These are phyloP conservation scores for Prunella vulgaris DNA, from an alignment of 257 asterid species.

Conservation along the genomic window DNA sequence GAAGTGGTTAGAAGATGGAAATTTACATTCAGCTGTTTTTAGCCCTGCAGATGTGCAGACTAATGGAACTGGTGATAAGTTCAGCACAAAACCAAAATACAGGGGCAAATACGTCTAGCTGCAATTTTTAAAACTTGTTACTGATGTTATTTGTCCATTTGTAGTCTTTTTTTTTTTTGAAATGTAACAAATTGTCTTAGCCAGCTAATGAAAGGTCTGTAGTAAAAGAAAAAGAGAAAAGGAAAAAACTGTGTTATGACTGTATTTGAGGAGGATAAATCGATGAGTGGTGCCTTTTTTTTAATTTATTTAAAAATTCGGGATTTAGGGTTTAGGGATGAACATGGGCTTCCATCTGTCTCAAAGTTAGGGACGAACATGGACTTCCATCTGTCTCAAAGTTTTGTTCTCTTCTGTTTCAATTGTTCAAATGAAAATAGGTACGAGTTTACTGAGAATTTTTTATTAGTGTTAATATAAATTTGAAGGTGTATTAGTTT, in stretches of 20 bases:
- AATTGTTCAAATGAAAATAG: too few relatives aligned
- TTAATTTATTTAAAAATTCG: too few relatives aligned
- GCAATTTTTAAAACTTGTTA: not conserved
- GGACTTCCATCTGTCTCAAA: too few relatives aligned
- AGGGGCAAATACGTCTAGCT: constrained; percentile 95
- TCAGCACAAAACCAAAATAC: constrained; percentile 65
- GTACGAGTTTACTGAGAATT: too few relatives aligned
- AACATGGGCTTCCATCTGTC: not conserved
- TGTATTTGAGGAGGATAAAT: not conserved
- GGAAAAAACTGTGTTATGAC: not conserved
- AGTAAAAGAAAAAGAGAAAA: too few relatives aligned
- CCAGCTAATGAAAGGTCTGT: not conserved
- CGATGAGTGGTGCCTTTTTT: not conserved
- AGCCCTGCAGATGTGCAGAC: constrained; percentile 49
- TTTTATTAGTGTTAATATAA: too few relatives aligned
- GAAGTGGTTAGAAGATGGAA: constrained; percentile 96
- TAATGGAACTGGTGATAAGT: constrained; percentile 45
- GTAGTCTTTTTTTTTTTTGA: too few relatives aligned
- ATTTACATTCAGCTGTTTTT: constrained; percentile 87
- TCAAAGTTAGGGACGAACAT: too few relatives aligned
- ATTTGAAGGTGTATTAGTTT: too few relatives aligned
- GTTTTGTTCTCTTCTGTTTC: too few relatives aligned
- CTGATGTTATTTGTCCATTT: not conserved
- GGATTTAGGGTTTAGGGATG: not conserved
- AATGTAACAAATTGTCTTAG: not conserved